These are phyloP conservation scores for Gloeopeniophorella convolvens DNA, from an alignment of 768 basidiomycete species.

Conservation along the genomic window DNA sequence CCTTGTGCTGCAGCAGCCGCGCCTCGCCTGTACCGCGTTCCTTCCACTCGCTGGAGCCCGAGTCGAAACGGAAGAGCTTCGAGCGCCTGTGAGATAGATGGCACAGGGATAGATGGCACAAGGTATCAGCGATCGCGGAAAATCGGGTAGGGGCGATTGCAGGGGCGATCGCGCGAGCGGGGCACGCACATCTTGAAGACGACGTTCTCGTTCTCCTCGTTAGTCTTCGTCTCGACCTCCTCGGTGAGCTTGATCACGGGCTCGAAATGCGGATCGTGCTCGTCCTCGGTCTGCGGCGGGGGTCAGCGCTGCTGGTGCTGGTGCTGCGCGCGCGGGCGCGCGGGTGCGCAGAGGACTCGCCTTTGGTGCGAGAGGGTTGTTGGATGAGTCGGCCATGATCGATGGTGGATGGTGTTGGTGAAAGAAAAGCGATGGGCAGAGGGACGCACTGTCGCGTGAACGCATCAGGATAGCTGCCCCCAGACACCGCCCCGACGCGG, in stretches of 20 bases:
- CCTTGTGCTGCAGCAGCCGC: constrained; percentile 84
- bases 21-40: constrained; percentile 97
- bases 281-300: constrained; percentile 66
- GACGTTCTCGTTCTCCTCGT: constrained; percentile 89
- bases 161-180: constrained; percentile 19
- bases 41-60: constrained; percentile 83
- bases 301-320: not conserved
- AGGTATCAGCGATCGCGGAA: constrained; percentile 1
- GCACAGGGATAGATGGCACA: constrained; percentile 15
- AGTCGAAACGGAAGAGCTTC: constrained; percentile 94
- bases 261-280: constrained; percentile 87
- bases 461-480: constrained; percentile 12
- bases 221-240: constrained; percentile 90
- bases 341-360: constrained; percentile 42
- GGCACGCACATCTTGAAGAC: constrained; percentile 89
- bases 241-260: constrained; percentile 96
- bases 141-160: too few species aligned
- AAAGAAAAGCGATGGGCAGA: constrained; percentile 18
- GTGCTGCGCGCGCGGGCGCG: too few species aligned
- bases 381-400: constrained; percentile 16
- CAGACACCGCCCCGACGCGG: constrained; percentile 5
- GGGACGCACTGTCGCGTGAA: constrained; percentile 24
- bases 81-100: constrained; percentile 64
- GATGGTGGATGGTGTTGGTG: constrained; percentile 14
- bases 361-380: constrained; percentile 64